These are phyloP conservation scores for Hirsutella rhossiliensis DNA, from an alignment of 2,329 filamentous ascomycete species.

Conservation along the genomic window DNA sequence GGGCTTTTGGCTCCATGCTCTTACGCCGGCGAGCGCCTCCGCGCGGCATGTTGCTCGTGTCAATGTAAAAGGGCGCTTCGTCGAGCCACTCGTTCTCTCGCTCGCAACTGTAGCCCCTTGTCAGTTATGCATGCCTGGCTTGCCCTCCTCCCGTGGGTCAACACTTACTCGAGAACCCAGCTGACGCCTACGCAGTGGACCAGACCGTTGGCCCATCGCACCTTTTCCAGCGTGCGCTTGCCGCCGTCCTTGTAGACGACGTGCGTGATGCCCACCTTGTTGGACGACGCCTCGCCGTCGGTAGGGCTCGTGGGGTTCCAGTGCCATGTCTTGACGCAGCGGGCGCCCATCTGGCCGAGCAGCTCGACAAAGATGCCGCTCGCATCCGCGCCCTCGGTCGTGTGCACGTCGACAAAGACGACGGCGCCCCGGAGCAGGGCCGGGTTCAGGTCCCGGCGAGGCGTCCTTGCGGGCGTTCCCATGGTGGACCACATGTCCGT, in stretches of 20 bases:
- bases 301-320: constrained; percentile 58
- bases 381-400: constrained; percentile 68
- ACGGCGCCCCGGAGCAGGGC: constrained; percentile 55
- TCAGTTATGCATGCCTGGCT: background rate
- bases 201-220: constrained; percentile 56
- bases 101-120: constrained; percentile 32
- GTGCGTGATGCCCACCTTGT: constrained; percentile 68
- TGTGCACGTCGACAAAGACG: constrained; percentile 76
- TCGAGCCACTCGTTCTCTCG: constrained; percentile 66
- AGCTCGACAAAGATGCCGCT: constrained; percentile 73
- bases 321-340: constrained; percentile 63
- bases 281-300: constrained; percentile 23
- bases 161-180: constrained; percentile 76
- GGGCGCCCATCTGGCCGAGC: constrained; percentile 69
- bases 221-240: constrained; percentile 69
- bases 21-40: constrained; percentile 62
- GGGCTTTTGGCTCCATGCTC: constrained; percentile 65
- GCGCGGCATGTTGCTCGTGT: constrained; percentile 54
- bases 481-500: constrained; percentile 39
- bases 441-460: constrained; percentile 39
- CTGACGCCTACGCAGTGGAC: constrained; percentile 79
- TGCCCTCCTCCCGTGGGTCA: background rate
- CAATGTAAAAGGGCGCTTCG: constrained; percentile 56
- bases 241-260: constrained; percentile 85
- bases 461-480: constrained; percentile 44